phyloP scores from a whole-genome alignment of 352 stramenopile genomes.

The Globisporangium alternatum region DNA sequence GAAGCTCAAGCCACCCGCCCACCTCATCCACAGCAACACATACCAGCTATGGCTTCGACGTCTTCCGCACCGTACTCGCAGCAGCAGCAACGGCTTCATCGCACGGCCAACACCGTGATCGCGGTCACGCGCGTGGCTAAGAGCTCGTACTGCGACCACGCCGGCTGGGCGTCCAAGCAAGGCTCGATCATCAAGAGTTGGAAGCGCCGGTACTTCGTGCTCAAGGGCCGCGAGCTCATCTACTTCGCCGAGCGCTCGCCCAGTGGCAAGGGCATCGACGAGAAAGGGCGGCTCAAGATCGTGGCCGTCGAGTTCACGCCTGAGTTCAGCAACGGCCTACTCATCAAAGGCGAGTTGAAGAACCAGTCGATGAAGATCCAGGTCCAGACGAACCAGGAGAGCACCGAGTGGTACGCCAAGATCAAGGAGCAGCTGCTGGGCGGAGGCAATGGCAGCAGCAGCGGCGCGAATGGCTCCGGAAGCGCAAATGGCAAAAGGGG shows the following conservation, averaged over 20 bases:
- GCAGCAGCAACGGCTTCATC: slow-evolving; percentile 15
- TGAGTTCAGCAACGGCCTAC: slow-evolving; percentile 58
- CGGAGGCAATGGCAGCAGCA: slow-evolving; percentile 10
- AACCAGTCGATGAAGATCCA: slow-evolving; percentile 73
- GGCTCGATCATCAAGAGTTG: slow-evolving; percentile 79
- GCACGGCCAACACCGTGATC: slow-evolving; percentile 42
- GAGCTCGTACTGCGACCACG: slow-evolving; percentile 73
- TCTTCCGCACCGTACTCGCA: neutral
- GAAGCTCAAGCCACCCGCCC: neutral
- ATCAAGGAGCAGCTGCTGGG: slow-evolving; percentile 40
- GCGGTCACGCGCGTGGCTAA: slow-evolving; percentile 39
- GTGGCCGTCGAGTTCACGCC: slow-evolving; percentile 61
- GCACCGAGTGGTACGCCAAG: slow-evolving; percentile 55
- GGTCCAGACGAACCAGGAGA: slow-evolving; percentile 61
- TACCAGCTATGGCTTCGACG: neutral
- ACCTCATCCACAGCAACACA: neutral
- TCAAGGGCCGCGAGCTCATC: slow-evolving; percentile 71
- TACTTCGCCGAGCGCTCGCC: slow-evolving; percentile 73
- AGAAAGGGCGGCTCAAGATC: slow-evolving; percentile 69
- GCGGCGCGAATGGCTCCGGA: slow-evolving; percentile 5
- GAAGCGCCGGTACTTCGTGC: slow-evolving; percentile 84
- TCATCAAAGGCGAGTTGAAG: slow-evolving; percentile 64
- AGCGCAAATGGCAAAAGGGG: slow-evolving; percentile 1
- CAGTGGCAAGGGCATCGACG: slow-evolving; percentile 68
- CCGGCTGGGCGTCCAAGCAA: slow-evolving; percentile 78